A percentile compares a stretch with the other conserved stretches of the same genome.
Conservation (phyloP, 192 early-diverging fungal species). For the Coemansia sp. region DNA sequence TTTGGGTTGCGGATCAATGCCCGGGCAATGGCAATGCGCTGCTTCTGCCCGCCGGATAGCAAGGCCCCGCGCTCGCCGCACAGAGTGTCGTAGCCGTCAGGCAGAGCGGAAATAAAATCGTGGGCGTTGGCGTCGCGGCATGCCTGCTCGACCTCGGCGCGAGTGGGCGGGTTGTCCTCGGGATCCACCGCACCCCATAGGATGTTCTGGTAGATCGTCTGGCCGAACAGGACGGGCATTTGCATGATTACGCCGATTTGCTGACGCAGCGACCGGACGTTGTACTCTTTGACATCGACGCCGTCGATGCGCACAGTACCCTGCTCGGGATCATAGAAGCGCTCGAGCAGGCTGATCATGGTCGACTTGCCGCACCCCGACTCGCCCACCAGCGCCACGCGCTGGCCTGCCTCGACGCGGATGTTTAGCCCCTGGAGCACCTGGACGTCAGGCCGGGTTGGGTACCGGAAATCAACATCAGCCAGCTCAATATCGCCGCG, state of each 20-base stretch:
- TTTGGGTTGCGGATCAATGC: slow-evolving; percentile 82
- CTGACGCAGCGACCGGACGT: slow-evolving; percentile 74
- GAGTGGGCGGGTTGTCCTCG: slow-evolving; percentile 54
- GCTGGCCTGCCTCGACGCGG: slow-evolving; percentile 67
- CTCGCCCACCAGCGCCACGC: slow-evolving; percentile 84
- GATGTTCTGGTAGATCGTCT: slow-evolving; percentile 78
- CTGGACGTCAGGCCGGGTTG: slow-evolving; percentile 71
- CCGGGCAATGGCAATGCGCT: slow-evolving; percentile 92
- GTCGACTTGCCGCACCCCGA: slow-evolving; percentile 88
- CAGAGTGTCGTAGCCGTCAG: slow-evolving; percentile 77
- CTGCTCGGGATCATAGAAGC: slow-evolving; percentile 68
- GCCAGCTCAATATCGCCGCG: slow-evolving; percentile 67
- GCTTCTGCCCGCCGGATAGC: slow-evolving; percentile 92
- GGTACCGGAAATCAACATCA: slow-evolving; percentile 79
- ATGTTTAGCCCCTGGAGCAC: slow-evolving; percentile 72
- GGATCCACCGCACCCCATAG: slow-evolving; percentile 54
- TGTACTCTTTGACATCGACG: slow-evolving; percentile 64
- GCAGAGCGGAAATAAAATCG: slow-evolving; percentile 66
- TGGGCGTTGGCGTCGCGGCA: slow-evolving; percentile 68
- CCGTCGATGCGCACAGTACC: slow-evolving; percentile 70
- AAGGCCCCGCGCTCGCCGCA: slow-evolving; percentile 80
- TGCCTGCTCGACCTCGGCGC: slow-evolving; percentile 65
- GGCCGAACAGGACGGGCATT: slow-evolving; percentile 86
- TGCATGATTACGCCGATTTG: slow-evolving; percentile 88
- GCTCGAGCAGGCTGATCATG: slow-evolving; percentile 72